A percentile compares a stretch with the other conserved stretches of the same genome.
phyloP scores from a whole-genome alignment of 345 rosid genomes.

The Euphorbia pulcherrima region DNA sequence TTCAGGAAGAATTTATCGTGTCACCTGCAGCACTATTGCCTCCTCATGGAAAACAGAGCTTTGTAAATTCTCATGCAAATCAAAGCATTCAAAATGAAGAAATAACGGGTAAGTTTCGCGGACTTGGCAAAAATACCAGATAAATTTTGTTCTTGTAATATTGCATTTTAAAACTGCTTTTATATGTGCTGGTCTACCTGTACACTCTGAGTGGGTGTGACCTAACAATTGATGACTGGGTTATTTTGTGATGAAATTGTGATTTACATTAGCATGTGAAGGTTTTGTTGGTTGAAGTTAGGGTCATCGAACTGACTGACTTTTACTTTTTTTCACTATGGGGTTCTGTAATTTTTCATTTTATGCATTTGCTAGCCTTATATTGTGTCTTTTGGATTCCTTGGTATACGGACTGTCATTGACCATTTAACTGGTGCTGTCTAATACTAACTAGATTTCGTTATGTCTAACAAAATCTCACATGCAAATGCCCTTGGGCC shows the following conservation, averaged over 20 bases:
- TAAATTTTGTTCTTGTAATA: neutral
- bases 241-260: neutral
- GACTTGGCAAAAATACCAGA: neutral
- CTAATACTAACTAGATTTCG: no score
- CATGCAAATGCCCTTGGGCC: no score
- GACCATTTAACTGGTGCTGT: neutral
- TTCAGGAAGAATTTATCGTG: constrained; percentile 51
- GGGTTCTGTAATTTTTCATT: neutral
- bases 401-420: neutral
- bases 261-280: neutral
- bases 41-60: constrained; percentile 47
- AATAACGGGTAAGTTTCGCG: constrained; percentile 46
- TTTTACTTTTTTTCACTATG: neutral
- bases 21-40: constrained; percentile 65
- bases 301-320: neutral
- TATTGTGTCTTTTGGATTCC: neutral
- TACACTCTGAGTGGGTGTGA: neutral
- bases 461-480: no score
- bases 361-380: neutral
- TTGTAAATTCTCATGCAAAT: constrained; percentile 21
- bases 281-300: neutral
- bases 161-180: neutral
- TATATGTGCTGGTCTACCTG: neutral
- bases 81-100: constrained; percentile 33
- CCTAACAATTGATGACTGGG: neutral